phyloP scores from a whole-genome alignment of 2,329 filamentous ascomycete genomes.

The Aspergillus sp. region DNA sequence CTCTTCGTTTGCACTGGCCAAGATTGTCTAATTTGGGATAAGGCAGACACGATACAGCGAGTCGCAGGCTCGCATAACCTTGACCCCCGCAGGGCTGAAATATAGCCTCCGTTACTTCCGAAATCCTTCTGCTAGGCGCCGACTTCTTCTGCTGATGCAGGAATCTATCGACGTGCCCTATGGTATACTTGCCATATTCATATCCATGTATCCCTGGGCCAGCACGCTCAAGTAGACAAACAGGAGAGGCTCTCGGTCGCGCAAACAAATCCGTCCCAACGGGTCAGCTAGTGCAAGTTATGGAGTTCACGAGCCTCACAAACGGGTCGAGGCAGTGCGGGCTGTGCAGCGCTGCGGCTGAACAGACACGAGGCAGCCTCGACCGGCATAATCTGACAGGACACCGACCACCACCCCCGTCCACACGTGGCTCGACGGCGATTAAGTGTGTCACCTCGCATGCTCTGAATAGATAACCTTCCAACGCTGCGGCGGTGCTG shows the following conservation, averaged over 20 bases:
- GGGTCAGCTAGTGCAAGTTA: no score
- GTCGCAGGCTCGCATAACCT: no score
- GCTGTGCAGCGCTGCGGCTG: neutral
- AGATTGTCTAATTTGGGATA: neutral
- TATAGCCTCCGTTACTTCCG: neutral
- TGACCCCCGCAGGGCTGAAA: neutral
- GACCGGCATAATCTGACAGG: no score
- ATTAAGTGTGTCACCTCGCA: no score
- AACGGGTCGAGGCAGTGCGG: neutral
- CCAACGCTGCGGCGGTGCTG: no score
- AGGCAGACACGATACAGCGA: neutral
- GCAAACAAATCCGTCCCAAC: no score
- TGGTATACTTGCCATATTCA: neutral
- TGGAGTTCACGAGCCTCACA: no score
- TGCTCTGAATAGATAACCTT: no score
- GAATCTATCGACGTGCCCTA: neutral
- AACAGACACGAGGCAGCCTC: neutral
- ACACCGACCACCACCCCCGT: no score
- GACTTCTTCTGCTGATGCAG: neutral
- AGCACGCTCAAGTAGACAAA: neutral
- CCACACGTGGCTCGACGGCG: no score
- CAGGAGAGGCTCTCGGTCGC: no score
- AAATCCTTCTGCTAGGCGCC: neutral
- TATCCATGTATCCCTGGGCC: neutral
- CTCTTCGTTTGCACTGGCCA: neutral